Evolutionary conservation across 139 green algal species (phyloP), one percentile per base, ranked within the genome.

Genomic region (Tetradesmus lagerheimii): DNA sequence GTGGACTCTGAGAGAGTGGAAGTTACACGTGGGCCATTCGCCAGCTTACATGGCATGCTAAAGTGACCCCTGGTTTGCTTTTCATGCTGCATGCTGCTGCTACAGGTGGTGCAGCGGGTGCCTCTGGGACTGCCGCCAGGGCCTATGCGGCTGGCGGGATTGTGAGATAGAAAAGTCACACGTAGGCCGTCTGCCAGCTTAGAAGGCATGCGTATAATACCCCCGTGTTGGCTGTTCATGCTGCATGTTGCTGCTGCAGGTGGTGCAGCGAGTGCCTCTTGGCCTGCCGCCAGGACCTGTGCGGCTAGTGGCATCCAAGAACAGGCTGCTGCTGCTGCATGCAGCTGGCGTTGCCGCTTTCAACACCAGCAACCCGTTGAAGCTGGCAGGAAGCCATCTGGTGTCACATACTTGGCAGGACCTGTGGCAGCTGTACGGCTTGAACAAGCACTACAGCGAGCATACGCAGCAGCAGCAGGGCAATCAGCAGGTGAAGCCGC

Each of bases 401-500:
- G 71, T 47, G 3, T 89, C 85, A n/a, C 85, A 89, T 27, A 77
- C 74, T 2, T 89, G 85, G 85, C 23, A 39, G 0, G 43, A 89
- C 20, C 34, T 89, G 15, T 89, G 85, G 85, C 15, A 34, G 34
- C 29, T 76, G 43, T 89, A 89, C 45, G 85, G 85, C n/a, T 29
- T 89, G 0, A 27, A 35, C 27, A 37, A 23, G 64, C 83, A 74
- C 34, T 67, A 71, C 57, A 71, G 11, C 57, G 20, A 75, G 85
- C 85, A 89, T 39, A 39, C 83, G 84, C 84, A 89, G 38, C 82
- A 38, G 78, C 78, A 84, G 41, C 78, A 37, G 27, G 1, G 12
- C 8, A 11, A 62, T 2, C 78, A 74, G 80, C 15, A 35, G 18
- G 34, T 2, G 47, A 37, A 47, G 34, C 0, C 27, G 34, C 12